Evolutionary conservation across 192 early-diverging fungal species (phyloP), one percentile per base, ranked within the genome.

Genomic region (Mortierella antarctica): DNA sequence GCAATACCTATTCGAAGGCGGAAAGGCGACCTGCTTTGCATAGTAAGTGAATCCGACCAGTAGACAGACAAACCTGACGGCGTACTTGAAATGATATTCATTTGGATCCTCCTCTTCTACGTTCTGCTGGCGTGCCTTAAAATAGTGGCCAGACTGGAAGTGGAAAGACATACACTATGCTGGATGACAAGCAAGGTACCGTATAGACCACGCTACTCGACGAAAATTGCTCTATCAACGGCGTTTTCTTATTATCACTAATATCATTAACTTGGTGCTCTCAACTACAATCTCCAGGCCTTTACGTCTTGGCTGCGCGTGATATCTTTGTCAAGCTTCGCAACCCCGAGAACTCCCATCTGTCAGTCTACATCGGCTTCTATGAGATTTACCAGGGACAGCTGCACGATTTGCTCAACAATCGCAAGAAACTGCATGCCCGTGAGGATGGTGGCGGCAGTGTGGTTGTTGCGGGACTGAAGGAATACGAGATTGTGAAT

Each of bases 311-410:
- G 67, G 98, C 98, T 3, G 95, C 96, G 0, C 84, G 92, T 8
- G 98, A 99, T 77, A 95, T 99, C 66, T 97, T 99, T 83, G 82
- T 85, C 6, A 78, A 94, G 62, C 83, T 97, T 7, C 83, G 86
- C 23, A 87, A 77, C 18, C 90, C 93, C 2, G 85, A 95, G 62
- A 88, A 95, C 82, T 62, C 83, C 17, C 91, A 97, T 82, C 73
- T 98, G 60, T 74, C 89, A 9, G 94, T 94, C 6, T 96, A 86
- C 65, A 96, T 97, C 71, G 92, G 91, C 57, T 96, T 98, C 60
- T 98, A 97, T 76, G 98, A 99, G 75, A 98, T 99, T 64, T 99
- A 99, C 81, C 95, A 97, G 82, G 94, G 96, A 20, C 95, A 98
- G 47, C 86, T 99, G 50, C 97, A 94, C 69, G 98, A 99, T 72